A percentile compares a stretch with the other conserved stretches of the same genome.
Conservation (phyloP, 257 asterid genomes). For the Thymus quinquecostatus region DNA sequence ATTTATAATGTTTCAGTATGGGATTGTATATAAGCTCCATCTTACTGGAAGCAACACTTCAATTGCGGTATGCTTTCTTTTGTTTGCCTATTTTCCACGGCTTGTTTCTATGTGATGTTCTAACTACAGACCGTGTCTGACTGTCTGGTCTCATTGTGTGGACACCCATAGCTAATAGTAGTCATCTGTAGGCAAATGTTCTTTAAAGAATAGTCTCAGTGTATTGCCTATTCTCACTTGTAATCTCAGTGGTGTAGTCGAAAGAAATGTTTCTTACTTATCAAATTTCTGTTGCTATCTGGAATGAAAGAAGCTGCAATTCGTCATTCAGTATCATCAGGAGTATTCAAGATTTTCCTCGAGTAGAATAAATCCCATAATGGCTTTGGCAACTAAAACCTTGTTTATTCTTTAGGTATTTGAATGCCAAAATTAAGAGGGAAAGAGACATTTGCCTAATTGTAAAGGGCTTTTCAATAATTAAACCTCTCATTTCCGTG, state of each 20-base stretch:
- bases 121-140: not conserved
- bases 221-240: slow-evolving; percentile 5
- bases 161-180: slow-evolving; percentile 9
- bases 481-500: not conserved
- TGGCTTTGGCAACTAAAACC: not conserved
- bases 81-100: not conserved
- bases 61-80: slow-evolving; percentile 68
- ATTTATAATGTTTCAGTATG: slow-evolving; percentile 89
- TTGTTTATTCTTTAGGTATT: too few relatives aligned
- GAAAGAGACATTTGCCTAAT: too few relatives aligned
- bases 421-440: too few relatives aligned
- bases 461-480: too few relatives aligned
- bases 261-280: slow-evolving; percentile 6
- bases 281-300: not conserved
- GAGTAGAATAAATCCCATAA: not conserved
- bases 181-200: slow-evolving; percentile 18
- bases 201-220: not conserved
- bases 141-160: slow-evolving; percentile 16
- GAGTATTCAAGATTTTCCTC: not conserved
- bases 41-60: slow-evolving; percentile 79
- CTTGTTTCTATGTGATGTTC: slow-evolving; percentile 6
- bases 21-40: slow-evolving; percentile 91
- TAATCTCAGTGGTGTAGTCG: slow-evolving; percentile 1
- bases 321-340: not conserved
- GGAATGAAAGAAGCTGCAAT: not conserved